Percentiles rank a stretch among this genome's conserved stretches.
These are phyloP conservation scores for Pseudogymnoascus destructans DNA, from an alignment of 2,329 filamentous ascomycete species.

Conservation along the genomic window DNA sequence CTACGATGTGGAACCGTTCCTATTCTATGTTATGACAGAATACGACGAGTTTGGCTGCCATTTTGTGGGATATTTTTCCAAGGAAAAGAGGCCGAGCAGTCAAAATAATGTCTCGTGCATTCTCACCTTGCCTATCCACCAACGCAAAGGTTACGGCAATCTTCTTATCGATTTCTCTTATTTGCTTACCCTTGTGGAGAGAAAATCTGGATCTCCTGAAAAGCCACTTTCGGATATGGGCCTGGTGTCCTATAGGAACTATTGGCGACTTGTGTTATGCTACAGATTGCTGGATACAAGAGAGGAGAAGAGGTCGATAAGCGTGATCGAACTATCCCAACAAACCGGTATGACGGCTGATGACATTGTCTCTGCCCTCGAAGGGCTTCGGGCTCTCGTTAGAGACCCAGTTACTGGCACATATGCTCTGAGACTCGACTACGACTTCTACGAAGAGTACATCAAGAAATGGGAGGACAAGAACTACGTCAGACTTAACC, in stretches of 20 bases:
- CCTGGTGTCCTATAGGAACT: conserved; percentile 90
- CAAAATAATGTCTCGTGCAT: conserved; percentile 98
- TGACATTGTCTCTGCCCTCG: conserved; percentile 86
- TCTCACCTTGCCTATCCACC: conserved; percentile 86
- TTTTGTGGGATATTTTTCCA: conserved; percentile 98
- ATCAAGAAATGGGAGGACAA: conserved; percentile 83
- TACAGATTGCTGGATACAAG: conserved; percentile 62
- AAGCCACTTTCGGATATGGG: conserved; percentile 98
- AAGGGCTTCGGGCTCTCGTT: conserved; percentile 78
- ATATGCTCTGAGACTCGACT: conserved; percentile 81
- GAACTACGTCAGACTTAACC: conserved; percentile 72
- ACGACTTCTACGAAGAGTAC: conserved; percentile 74
- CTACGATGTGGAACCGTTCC: conserved; percentile 92
- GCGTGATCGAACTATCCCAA: conserved; percentile 60
- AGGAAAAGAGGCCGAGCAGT: conserved; percentile 89
- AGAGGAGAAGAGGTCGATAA: conserved; percentile 37
- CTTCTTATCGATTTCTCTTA: conserved; percentile 98
- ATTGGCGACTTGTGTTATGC: conserved; percentile 85
- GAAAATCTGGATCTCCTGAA: conserved; percentile 89
- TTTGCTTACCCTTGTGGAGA: conserved; percentile 80
- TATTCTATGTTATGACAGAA: conserved; percentile 95
- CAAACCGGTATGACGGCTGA: conserved; percentile 92
- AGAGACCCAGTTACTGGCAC: conserved; percentile 77
- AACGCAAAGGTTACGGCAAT: conserved; percentile 93
- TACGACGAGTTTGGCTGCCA: conserved; percentile 86